Evolutionary conservation across 805 yeast species (phyloP).

Genomic region (Myxozyma neotropica): DNA sequence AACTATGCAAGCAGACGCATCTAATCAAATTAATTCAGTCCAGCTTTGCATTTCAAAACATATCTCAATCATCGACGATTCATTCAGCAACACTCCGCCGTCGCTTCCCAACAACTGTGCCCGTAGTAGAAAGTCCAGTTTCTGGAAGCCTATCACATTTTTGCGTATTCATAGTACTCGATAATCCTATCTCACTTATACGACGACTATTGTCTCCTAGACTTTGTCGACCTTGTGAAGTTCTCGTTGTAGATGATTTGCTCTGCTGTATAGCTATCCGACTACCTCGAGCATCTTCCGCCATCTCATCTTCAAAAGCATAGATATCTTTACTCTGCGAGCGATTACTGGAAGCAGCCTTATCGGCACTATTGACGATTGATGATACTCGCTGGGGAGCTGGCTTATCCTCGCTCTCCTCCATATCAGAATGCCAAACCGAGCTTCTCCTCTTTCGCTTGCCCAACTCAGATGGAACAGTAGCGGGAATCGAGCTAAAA

Average conservation of each 20-base stretch:
- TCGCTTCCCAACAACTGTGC: not conserved
- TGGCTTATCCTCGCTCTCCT: not conserved
- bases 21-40: not conserved
- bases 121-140: not conserved
- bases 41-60: no score
- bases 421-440: not conserved
- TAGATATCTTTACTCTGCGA: not conserved
- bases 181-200: not conserved
- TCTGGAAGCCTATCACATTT: not conserved
- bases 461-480: constrained; percentile 3
- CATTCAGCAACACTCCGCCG: constrained; percentile 3
- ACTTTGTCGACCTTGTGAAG: not conserved
- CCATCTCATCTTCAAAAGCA: not conserved
- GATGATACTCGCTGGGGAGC: no score
- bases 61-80: no score
- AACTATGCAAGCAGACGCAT: no score
- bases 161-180: not conserved
- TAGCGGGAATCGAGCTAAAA: constrained; percentile 1
- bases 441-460: constrained; percentile 12
- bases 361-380: not conserved
- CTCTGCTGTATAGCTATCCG: not conserved
- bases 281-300: not conserved
- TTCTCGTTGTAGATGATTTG: not conserved
- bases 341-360: not conserved
- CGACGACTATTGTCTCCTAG: not conserved